Conservation (phyloP, 805 yeast species). For the Ogataea nitratoaversa region DNA sequence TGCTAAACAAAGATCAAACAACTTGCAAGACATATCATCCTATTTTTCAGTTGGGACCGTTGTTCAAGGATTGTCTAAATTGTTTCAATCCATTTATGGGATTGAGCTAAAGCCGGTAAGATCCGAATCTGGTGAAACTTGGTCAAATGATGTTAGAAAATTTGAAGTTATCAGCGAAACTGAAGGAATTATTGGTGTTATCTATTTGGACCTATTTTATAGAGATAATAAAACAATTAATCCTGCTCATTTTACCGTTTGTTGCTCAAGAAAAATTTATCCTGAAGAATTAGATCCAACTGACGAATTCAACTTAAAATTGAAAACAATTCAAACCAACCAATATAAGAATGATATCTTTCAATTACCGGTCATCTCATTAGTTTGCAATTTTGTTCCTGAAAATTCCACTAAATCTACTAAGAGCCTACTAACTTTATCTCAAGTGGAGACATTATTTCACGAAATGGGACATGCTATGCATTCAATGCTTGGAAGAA, state of each 20-base stretch:
- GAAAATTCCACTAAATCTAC: constrained; percentile 24
- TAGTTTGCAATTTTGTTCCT: constrained; percentile 74
- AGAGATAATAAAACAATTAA: constrained; percentile 70
- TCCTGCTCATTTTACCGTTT: constrained; percentile 95
- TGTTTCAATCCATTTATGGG: constrained; percentile 72
- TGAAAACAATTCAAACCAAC: constrained; percentile 29
- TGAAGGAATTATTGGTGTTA: constrained; percentile 66
- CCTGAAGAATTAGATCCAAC: constrained; percentile 44
- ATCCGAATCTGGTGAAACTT: constrained; percentile 69
- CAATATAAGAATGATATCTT: constrained; percentile 43
- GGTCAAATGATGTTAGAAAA: constrained; percentile 84
- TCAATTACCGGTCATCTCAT: constrained; percentile 86
- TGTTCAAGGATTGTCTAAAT: constrained; percentile 71
- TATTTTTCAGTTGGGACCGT: constrained; percentile 85
- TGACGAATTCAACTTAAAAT: constrained; percentile 32
- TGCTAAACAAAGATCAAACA: constrained; percentile 33
- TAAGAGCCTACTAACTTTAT: constrained; percentile 59
- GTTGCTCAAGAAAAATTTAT: constrained; percentile 82
- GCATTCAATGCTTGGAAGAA: constrained; percentile 95
- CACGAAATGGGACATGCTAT: constrained; percentile 99
- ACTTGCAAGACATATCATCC: constrained; percentile 49
- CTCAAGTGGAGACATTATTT: constrained; percentile 88
- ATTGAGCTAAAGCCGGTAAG: constrained; percentile 66
- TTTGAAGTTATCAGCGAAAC: constrained; percentile 66
- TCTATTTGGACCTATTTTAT: constrained; percentile 85